Evolutionary conservation across 73 alveolate genomes (phyloP).

Genomic region (Tetrahymena elliotti): DNA sequence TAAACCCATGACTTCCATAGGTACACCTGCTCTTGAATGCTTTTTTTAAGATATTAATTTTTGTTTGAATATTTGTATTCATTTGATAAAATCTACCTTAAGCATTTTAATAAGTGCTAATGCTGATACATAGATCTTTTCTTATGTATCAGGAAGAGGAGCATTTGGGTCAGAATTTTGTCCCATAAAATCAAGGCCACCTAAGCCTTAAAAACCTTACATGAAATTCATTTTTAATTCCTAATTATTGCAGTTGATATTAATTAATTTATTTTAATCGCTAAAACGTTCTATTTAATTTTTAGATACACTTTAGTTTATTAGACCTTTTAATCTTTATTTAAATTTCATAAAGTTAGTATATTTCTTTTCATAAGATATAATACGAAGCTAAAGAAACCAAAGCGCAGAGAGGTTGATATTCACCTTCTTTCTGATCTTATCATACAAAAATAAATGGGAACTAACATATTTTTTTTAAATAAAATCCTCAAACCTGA

Average conservation of each 20-base stretch:
- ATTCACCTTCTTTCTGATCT: neutral
- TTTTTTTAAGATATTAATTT: neutral
- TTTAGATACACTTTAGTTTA: neutral
- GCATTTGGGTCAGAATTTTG: constrained; percentile 10
- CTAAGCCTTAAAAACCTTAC: neutral
- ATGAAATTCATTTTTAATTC: neutral
- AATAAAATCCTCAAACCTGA: too few species aligned
- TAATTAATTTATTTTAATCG: neutral
- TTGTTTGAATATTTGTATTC: neutral
- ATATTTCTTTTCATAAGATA: neutral
- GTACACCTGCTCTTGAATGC: constrained; percentile 97
- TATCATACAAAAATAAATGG: neutral
- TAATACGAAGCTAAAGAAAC: neutral
- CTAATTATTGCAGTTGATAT: neutral
- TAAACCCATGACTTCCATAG: constrained; percentile 99
- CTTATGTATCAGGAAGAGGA: constrained; percentile 78
- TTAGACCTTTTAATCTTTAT: neutral
- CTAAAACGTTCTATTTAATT: neutral
- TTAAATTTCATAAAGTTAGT: neutral
- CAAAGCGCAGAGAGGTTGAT: neutral
- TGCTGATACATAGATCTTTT: constrained; percentile 74
- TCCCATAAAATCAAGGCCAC: constrained; percentile 1
- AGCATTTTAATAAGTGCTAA: constrained; percentile 82
- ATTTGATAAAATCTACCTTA: constrained; percentile 16
- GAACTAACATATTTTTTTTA: neutral